A percentile compares a stretch with the other conserved stretches of the same genome.
Conservation (phyloP, 139 green algal species). For the Tetraselmis chui region DNA sequence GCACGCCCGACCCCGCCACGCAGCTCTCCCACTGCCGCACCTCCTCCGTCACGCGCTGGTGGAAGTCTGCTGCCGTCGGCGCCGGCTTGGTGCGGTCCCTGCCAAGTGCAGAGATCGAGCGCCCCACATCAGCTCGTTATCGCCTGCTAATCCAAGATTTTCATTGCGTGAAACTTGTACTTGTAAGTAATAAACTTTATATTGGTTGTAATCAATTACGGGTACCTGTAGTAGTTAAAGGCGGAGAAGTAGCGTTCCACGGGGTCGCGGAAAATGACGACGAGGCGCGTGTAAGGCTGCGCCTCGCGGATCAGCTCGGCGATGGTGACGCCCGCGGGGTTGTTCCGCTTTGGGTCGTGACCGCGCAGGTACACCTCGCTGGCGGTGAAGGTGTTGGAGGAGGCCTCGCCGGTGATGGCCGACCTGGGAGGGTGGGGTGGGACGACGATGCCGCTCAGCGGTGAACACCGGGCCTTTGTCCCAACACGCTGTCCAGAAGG, state of each 20-base stretch:
- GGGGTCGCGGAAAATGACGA: constrained; percentile 49
- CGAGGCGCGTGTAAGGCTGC: constrained; percentile 37
- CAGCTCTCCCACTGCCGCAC: constrained; percentile 20
- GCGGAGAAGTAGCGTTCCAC: constrained; percentile 28
- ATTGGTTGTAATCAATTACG: too few species aligned
- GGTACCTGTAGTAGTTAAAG: constrained; percentile 2
- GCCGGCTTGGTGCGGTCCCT: constrained; percentile 1
- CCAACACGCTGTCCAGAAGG: too few species aligned
- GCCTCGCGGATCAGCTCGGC: constrained; percentile 43
- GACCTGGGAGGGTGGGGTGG: constrained; percentile 1
- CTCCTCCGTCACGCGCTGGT: constrained; percentile 25
- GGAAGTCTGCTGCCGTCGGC: constrained; percentile 28
- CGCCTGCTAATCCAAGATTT: too few species aligned
- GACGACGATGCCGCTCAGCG: too few species aligned
- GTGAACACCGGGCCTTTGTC: too few species aligned
- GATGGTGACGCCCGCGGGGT: constrained; percentile 37
- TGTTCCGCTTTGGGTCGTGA: not conserved
- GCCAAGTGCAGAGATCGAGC: too few species aligned
- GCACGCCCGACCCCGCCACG: not conserved
- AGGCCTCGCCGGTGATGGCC: constrained; percentile 41
- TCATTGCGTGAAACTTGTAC: too few species aligned
- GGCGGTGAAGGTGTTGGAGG: constrained; percentile 53
- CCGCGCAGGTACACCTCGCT: constrained; percentile 36
- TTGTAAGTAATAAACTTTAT: too few species aligned
- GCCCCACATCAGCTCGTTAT: too few species aligned